Conservation (phyloP, 352 stramenopile genomes). For the Phytophthora colocasiae region DNA sequence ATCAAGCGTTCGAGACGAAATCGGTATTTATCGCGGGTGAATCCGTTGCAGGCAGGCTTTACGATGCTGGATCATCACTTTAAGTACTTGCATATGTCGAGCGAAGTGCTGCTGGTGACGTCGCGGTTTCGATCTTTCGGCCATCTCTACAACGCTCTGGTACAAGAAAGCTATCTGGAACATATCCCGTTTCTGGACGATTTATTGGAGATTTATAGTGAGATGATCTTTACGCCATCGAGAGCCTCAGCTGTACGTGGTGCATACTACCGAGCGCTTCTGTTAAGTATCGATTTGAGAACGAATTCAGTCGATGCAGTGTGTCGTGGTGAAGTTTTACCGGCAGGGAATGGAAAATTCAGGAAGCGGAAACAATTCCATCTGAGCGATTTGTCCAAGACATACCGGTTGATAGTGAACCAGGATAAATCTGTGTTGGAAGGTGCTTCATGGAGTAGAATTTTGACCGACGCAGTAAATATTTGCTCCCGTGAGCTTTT, state of each 20-base stretch:
- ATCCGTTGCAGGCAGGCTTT: constrained; percentile 40
- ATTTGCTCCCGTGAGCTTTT: constrained; percentile 30
- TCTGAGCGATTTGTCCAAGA: constrained; percentile 36
- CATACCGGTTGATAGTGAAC: constrained; percentile 32
- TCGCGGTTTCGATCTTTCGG: constrained; percentile 37
- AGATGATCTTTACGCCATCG: constrained; percentile 38
- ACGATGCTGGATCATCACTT: constrained; percentile 40
- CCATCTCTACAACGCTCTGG: constrained; percentile 44
- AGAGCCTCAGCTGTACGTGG: constrained; percentile 25
- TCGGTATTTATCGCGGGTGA: constrained; percentile 22
- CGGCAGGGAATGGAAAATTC: constrained; percentile 8
- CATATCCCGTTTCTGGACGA: constrained; percentile 38
- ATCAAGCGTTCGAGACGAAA: constrained; percentile 8
- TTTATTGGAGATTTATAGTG: constrained; percentile 28
- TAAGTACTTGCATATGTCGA: constrained; percentile 26
- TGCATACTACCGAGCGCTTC: constrained; percentile 28
- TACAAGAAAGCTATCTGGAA: constrained; percentile 26
- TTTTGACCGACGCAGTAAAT: constrained; percentile 19
- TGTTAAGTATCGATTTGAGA: constrained; percentile 31
- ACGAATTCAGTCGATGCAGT: constrained; percentile 30
- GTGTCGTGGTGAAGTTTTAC: constrained; percentile 17
- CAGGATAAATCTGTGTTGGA: constrained; percentile 33
- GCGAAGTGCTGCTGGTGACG: constrained; percentile 31
- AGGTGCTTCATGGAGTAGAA: constrained; percentile 14
- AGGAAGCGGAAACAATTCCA: constrained; percentile 32